These are phyloP conservation scores for Pilatotrama ljubarskyi DNA, from an alignment of 768 basidiomycete species.

Conservation along the genomic window DNA sequence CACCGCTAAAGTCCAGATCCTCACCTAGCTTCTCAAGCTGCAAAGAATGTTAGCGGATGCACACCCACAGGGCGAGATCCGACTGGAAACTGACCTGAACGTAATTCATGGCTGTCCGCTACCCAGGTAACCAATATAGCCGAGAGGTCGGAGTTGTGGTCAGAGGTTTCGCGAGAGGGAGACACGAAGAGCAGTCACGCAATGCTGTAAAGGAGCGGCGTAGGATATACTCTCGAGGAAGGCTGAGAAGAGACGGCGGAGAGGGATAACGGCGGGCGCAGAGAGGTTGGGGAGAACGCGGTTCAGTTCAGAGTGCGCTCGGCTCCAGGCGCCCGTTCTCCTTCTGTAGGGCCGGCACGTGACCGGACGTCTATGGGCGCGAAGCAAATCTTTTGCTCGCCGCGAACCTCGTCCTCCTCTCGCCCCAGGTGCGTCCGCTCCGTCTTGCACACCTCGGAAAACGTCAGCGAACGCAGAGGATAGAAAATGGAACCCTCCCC, in stretches of 20 bases:
- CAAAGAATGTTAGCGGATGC: background rate
- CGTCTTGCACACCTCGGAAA: background rate
- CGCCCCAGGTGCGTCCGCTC: slow-evolving; percentile 3
- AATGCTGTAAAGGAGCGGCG: background rate
- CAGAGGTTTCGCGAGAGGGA: background rate
- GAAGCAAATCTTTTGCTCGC: slow-evolving; percentile 20
- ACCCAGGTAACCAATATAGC: background rate
- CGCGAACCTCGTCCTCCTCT: slow-evolving; percentile 7
- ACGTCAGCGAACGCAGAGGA: background rate
- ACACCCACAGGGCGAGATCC: background rate
- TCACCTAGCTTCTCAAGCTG: slow-evolving; percentile 85
- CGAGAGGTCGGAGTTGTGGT: background rate
- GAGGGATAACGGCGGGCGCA: background rate
- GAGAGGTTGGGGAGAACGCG: background rate
- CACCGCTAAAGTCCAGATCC: background rate
- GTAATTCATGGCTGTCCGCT: slow-evolving; percentile 48
- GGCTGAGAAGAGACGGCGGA: background rate
- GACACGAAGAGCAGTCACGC: background rate
- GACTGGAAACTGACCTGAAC: slow-evolving; percentile 45
- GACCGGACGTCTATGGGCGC: slow-evolving; percentile 6
- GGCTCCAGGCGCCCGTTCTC: background rate
- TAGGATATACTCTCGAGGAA: background rate
- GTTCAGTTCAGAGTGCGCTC: slow-evolving; percentile 4
- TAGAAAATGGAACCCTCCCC: slow-evolving; percentile 26
- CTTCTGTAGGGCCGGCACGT: slow-evolving; percentile 1